These are phyloP conservation scores for Rhizopus delemar DNA, from an alignment of 371 early-diverging fungal species.

Conservation along the genomic window DNA sequence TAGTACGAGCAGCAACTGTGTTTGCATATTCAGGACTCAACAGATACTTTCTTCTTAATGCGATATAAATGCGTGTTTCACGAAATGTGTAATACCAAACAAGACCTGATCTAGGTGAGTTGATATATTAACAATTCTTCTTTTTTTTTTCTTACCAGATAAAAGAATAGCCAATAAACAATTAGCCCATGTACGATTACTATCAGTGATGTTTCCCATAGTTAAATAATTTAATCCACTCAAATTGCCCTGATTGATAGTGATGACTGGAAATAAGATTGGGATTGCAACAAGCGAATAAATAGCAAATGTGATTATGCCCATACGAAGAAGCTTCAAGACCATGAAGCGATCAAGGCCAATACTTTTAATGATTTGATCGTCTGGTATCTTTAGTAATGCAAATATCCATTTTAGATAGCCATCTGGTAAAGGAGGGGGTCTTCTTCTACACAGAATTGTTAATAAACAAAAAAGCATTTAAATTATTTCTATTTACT, in stretches of 20 bases:
- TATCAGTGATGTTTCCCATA: constrained; percentile 64
- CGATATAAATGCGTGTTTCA: constrained; percentile 67
- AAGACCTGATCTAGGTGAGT: constrained; percentile 13
- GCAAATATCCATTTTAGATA: constrained; percentile 64
- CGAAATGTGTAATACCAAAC: constrained; percentile 57
- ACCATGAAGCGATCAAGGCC: constrained; percentile 84
- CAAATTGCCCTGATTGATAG: constrained; percentile 41
- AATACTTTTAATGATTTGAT: constrained; percentile 57
- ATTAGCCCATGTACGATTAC: constrained; percentile 68
- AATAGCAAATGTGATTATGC: constrained; percentile 53
- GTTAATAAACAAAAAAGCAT: constrained; percentile 4
- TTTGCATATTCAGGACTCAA: constrained; percentile 59
- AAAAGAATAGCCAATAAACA: constrained; percentile 63
- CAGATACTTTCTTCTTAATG: constrained; percentile 67
- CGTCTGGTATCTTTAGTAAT: constrained; percentile 58
- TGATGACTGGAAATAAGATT: constrained; percentile 70
- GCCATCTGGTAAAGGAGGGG: constrained; percentile 56
- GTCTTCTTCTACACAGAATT: constrained; percentile 50
- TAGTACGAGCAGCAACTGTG: constrained; percentile 64
- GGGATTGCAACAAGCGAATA: constrained; percentile 63
- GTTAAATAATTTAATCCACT: constrained; percentile 55
- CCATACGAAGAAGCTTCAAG: constrained; percentile 68
- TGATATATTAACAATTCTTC: constrained; percentile 3
- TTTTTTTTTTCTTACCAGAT: constrained; percentile 38
- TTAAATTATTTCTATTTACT: constrained; percentile 32